Evolutionary conservation across 2,329 filamentous ascomycete species (phyloP).

Genomic region (Beauveria sp.): DNA sequence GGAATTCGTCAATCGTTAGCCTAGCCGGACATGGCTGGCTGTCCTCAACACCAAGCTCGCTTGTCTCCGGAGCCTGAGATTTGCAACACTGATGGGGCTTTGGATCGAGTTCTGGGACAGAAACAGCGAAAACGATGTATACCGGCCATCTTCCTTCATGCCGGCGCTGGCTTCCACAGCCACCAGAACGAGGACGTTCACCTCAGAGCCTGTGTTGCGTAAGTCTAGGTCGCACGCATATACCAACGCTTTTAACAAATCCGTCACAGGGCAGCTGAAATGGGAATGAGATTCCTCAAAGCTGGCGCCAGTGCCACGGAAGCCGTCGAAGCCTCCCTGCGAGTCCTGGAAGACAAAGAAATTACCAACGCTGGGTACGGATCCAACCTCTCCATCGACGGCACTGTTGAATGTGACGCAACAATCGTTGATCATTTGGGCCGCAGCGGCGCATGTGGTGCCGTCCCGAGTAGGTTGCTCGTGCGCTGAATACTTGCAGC

Average conservation of each 20-base stretch:
- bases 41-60: constrained; percentile 20
- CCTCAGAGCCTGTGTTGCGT: constrained; percentile 83
- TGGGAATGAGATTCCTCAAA: constrained; percentile 74
- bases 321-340: constrained; percentile 83
- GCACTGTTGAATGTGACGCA: constrained; percentile 89
- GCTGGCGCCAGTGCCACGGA: constrained; percentile 75
- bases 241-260: constrained; percentile 8
- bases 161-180: constrained; percentile 91
- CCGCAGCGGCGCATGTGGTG: constrained; percentile 86
- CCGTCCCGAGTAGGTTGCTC: constrained; percentile 66
- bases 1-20: neutral
- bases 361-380: constrained; percentile 96
- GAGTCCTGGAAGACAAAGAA: constrained; percentile 81
- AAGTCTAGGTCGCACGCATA: constrained; percentile 27
- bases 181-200: constrained; percentile 77
- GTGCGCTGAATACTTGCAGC: neutral
- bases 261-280: constrained; percentile 61
- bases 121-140: constrained; percentile 30
- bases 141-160: constrained; percentile 87
- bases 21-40: constrained; percentile 24
- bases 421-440: constrained; percentile 87
- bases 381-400: constrained; percentile 87
- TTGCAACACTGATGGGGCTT: constrained; percentile 33
- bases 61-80: constrained; percentile 42
- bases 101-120: constrained; percentile 32